Base-by-base conservation (phyloP, 148 eudicot species). In the Cornus controversa region DNA sequence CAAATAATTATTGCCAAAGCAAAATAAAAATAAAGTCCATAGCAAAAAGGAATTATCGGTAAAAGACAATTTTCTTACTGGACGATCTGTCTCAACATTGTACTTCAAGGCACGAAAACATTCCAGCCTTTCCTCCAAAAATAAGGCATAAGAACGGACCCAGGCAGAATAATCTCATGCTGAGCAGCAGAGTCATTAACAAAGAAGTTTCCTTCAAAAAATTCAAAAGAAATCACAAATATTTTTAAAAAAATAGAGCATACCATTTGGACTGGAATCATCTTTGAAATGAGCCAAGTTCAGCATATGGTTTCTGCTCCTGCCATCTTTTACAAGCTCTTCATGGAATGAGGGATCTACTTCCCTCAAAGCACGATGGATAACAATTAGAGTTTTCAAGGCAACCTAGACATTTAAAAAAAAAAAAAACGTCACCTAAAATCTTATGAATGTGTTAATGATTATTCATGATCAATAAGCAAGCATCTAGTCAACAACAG, bases 151-250 rank as follows among this genome's bases (percentile, higher is more conserved):
- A 69, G 89, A 80, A 69, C 98, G 96, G 71, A 93, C 97, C 99
- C 99, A 96, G 42, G 94, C 92, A 85, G 99, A 96, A 86, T 93
- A 96, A 89, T 96, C 99, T 98, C 99, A 96, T 47, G 98, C 98
- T 93, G 91, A 57, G 75, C 25, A 75, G 45, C 64, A 85, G 58
- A 78, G 72, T 80, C 26, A 74, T 66, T 28, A 72, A 78, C 58
- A 62, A 70, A 28, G 15, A 81, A 29, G 11, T 16, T 36, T 20
- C 8, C n/a, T 66, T 36, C 36, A 26, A 11, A 14, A 50, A 40
- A 34, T 20, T 60, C 23, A 60, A 60, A 40, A 4, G 45, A 40
- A 40, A 60, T 22, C 24, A n/a, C 23, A 60, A 18, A 60, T 7
- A 60, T 9, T 75, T 66, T 28, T 10, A 42, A 22, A 13, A 9